phyloP scores from a whole-genome alignment of 805 yeast species.

The Yarrowia osloensis region DNA sequence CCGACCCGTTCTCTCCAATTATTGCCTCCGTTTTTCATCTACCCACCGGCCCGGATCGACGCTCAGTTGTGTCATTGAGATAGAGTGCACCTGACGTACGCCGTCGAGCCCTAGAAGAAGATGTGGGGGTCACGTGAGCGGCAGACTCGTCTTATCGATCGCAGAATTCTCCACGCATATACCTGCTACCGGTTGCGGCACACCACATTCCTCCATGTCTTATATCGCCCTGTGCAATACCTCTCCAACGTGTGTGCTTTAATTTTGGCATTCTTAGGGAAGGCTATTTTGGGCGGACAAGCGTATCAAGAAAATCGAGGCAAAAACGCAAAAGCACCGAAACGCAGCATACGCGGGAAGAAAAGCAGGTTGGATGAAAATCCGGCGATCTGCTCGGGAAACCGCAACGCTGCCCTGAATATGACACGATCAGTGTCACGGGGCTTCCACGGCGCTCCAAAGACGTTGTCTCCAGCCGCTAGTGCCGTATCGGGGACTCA shows the following conservation, averaged over 20 bases:
- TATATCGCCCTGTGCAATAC: neutral
- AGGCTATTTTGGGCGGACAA: neutral
- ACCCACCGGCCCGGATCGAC: neutral
- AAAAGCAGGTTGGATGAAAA: neutral
- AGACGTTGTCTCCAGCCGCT: neutral
- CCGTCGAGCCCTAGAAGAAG: neutral
- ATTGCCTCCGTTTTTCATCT: neutral
- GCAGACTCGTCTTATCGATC: neutral
- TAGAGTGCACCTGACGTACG: neutral
- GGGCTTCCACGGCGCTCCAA: neutral
- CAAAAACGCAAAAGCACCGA: neutral
- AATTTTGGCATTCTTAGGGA: conserved; percentile 2
- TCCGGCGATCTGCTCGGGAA: neutral
- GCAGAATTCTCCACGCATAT: neutral
- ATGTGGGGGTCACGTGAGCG: neutral
- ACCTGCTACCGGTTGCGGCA: neutral
- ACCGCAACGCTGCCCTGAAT: conserved; percentile 1
- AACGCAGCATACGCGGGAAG: neutral
- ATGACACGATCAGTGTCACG: neutral
- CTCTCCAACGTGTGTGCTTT: neutral
- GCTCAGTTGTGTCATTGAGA: neutral
- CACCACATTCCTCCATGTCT: neutral
- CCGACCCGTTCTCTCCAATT: neutral
- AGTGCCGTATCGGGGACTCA: neutral
- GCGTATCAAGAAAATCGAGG: neutral